Percentiles rank a stretch among this genome's conserved stretches.
These are phyloP conservation scores for Solioccasus polychromus DNA, from an alignment of 768 basidiomycete species.

Conservation along the genomic window DNA sequence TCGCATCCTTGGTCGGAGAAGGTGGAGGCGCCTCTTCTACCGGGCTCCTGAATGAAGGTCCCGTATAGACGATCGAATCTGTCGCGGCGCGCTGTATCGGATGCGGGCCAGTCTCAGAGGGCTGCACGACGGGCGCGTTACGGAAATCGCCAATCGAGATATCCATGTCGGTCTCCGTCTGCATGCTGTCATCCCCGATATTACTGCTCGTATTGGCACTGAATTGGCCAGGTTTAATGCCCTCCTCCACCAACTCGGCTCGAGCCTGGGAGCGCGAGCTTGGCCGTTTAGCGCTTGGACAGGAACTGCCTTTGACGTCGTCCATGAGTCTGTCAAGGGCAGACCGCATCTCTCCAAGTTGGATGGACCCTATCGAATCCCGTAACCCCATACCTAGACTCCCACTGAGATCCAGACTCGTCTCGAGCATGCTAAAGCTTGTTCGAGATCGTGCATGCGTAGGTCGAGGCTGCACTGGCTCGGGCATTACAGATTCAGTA, in stretches of 20 bases:
- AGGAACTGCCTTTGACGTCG: conserved; percentile 43
- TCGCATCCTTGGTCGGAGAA: conserved; percentile 64
- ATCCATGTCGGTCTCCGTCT: conserved; percentile 34
- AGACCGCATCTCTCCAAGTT: conserved; percentile 69
- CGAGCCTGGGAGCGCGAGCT: conserved; percentile 15
- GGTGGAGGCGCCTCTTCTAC: conserved; percentile 35
- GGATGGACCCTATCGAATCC: conserved; percentile 47
- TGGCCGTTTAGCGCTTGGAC: conserved; percentile 23
- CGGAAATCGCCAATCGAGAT: conserved; percentile 25
- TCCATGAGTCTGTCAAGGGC: conserved; percentile 74
- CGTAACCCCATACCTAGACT: conserved; percentile 24
- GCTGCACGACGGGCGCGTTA: conserved; percentile 12
- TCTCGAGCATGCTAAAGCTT: conserved; percentile 19
- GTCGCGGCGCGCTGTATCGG: conserved; percentile 51
- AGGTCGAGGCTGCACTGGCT: conserved; percentile 9
- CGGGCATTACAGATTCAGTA: background rate
- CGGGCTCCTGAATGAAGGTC: conserved; percentile 34
- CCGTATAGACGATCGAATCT: conserved; percentile 39
- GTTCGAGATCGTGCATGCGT: conserved; percentile 7
- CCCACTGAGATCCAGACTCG: conserved; percentile 24
- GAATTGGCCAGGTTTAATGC: conserved; percentile 31
- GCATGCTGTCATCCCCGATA: conserved; percentile 26
- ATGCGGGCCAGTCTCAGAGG: conserved; percentile 14
- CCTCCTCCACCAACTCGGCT: conserved; percentile 32
- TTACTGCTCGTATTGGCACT: conserved; percentile 36